Percentiles rank a stretch among this genome's conserved stretches.
Conservation (phyloP, 108 stramenopile genomes). For the Poteriospumella lacustris region DNA sequence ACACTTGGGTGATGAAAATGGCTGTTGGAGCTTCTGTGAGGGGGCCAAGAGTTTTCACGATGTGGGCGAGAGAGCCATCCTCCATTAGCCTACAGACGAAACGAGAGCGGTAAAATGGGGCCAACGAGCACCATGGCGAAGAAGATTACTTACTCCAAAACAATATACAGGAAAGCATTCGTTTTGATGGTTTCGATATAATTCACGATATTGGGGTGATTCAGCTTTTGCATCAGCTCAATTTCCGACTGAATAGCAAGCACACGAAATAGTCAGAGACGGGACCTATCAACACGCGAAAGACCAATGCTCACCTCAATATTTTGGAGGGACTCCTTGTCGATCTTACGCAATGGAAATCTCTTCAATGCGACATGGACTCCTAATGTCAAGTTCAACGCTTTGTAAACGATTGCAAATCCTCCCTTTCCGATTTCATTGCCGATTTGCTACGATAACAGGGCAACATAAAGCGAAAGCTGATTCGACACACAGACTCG, state of each 20-base stretch:
- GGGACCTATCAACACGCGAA: no score
- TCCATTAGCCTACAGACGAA: no score
- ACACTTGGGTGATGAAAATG: no score
- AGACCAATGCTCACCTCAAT: slow-evolving; percentile 10
- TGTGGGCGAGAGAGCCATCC: slow-evolving; percentile 24
- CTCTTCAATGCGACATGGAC: slow-evolving; percentile 52
- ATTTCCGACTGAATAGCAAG: slow-evolving; percentile 42
- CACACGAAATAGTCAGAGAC: no score
- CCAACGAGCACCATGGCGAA: no score
- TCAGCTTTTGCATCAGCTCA: slow-evolving; percentile 54
- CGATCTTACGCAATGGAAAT: slow-evolving; percentile 35
- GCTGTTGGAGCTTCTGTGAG: no score
- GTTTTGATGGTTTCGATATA: slow-evolving; percentile 57
- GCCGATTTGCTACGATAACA: no score
- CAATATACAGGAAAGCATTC: slow-evolving; percentile 45
- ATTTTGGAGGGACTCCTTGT: slow-evolving; percentile 30
- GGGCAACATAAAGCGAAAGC: no score
- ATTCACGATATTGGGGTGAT: slow-evolving; percentile 59
- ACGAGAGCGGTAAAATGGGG: no score
- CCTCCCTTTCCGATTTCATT: slow-evolving; percentile 52
- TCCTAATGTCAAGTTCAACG: slow-evolving; percentile 44
- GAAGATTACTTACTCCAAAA: slow-evolving; percentile 56
- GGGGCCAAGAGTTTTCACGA: no score
- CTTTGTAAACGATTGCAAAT: slow-evolving; percentile 49
- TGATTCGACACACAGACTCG: no score